A percentile compares a stretch with the other conserved stretches of the same genome.
Conservation (phyloP, 352 stramenopile genomes). For the Pythium brachiatum region DNA sequence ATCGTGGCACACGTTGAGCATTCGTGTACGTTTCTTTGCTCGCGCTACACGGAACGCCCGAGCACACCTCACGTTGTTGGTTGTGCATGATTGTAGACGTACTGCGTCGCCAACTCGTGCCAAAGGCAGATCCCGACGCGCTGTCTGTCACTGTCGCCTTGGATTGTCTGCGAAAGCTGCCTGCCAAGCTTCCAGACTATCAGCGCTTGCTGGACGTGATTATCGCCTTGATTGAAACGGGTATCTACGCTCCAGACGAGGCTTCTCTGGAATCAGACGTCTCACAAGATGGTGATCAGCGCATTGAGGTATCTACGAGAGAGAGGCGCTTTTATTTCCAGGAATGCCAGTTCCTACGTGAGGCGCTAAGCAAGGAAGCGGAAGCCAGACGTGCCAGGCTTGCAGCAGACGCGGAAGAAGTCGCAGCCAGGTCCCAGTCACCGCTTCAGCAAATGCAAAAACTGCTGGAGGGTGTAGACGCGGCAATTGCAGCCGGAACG, state of each 20-base stretch:
- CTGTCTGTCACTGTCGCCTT: constrained; percentile 64
- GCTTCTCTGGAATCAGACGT: not conserved
- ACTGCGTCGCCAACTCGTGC: constrained; percentile 48
- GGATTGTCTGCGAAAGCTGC: constrained; percentile 67
- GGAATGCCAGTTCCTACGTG: constrained; percentile 29
- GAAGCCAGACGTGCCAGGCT: constrained; percentile 7
- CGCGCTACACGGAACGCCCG: no score
- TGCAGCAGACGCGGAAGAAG: constrained; percentile 12
- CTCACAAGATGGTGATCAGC: not conserved
- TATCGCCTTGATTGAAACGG: constrained; percentile 48
- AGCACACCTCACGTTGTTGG: no score
- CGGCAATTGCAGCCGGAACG: constrained; percentile 8
- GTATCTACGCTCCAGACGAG: constrained; percentile 29
- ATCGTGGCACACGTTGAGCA: constrained; percentile 63
- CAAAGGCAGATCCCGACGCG: constrained; percentile 38
- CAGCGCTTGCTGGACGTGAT: constrained; percentile 55
- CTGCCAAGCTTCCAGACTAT: constrained; percentile 53
- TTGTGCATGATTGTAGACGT: constrained; percentile 54
- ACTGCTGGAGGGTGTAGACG: constrained; percentile 31
- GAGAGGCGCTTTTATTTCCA: constrained; percentile 50
- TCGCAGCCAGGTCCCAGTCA: not conserved
- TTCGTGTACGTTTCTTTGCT: constrained; percentile 44
- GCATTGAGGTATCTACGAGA: not conserved
- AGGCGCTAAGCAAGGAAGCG: constrained; percentile 13
- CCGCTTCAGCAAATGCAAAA: constrained; percentile 31